Evolutionary conservation across 176 grass and related monocot genomes (phyloP), one percentile per base, ranked within the genome.

Genomic region (Zea luxurians): DNA sequence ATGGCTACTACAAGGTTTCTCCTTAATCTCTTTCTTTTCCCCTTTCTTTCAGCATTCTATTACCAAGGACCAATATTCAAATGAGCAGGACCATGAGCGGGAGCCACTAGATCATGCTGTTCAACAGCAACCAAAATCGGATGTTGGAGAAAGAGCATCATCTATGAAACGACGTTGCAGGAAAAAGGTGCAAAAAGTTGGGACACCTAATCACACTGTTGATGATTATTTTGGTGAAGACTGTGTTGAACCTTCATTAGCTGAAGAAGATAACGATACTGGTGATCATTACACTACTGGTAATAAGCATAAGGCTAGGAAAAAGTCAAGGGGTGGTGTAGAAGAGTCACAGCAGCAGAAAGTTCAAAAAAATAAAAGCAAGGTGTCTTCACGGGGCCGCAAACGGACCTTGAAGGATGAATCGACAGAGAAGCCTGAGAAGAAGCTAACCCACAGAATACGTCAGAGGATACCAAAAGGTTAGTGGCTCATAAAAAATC

Each of bases 381-480:
- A 78, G 61, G 54, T 62, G n/a, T 62, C 79, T 8, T 78, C 43
- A 61, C 48, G 13, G 18, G 76, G 37, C 21, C 61, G 48, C 46
- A 90, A 90, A 63, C 83, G 77, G 83, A 71, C 48, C 48, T 78
- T 6, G 27, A 64, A 88, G 54, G 83, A 86, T 81, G 52, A 45
- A 37, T 13, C 9, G 38, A 42, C 16, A 44, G 68, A 83, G 58
- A 64, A 86, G 40, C 60, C 70, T 70, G 79, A 87, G 59, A 88
- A 85, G 58, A 88, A 85, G 80, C 86, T 93, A 78, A 74, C 85
- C 15, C 91, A 90, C 74, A 78, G 78, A 53, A 83, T 90, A 74
- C 82, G 83, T 90, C 83, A 78, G 58, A 88, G 74, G 77, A 85
- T 76, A 90, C 48, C 76, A 67, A 64, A 83, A 90, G 91, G 91